phyloP scores from a whole-genome alignment of 495 filamentous ascomycete genomes.

The Arthonia radiata region DNA sequence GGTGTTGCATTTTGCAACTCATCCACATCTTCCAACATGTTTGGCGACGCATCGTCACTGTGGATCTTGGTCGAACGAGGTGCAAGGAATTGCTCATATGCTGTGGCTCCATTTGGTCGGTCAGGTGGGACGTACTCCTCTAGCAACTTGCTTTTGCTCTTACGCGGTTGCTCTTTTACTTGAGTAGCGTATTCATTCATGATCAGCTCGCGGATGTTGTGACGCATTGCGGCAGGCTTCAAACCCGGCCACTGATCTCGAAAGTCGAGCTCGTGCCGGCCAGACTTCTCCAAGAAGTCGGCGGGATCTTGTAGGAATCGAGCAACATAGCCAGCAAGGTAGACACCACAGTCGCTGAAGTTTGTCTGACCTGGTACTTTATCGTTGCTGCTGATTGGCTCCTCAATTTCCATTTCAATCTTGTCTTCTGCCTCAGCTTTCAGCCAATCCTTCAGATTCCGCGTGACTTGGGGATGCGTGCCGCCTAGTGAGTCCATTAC shows the following conservation, averaged over 20 bases:
- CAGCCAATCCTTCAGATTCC: constrained; percentile 52
- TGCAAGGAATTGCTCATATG: no score
- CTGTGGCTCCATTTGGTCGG: no score
- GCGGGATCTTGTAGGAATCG: constrained; percentile 51
- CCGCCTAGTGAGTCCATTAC: constrained; percentile 64
- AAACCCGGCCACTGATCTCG: constrained; percentile 29
- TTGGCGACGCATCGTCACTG: no score
- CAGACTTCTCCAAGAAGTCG: constrained; percentile 30
- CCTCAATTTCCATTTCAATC: constrained; percentile 30
- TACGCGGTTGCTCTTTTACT: no score
- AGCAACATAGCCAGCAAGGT: constrained; percentile 56
- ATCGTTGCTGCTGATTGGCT: no score
- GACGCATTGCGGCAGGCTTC: constrained; percentile 24
- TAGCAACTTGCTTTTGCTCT: no score
- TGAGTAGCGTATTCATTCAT: no score
- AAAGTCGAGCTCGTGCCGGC: constrained; percentile 22
- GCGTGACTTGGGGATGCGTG: constrained; percentile 32
- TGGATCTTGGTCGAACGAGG: no score
- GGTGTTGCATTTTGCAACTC: no score
- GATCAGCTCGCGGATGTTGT: constrained; percentile 27
- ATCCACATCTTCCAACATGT: no score
- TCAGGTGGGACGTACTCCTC: no score
- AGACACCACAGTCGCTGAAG: constrained; percentile 72
- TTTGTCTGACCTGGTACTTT: constrained; percentile 71
- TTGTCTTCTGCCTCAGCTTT: constrained; percentile 45